Base-by-base conservation (phyloP, 164 flowering plant species). In the Echeveria elegans region DNA sequence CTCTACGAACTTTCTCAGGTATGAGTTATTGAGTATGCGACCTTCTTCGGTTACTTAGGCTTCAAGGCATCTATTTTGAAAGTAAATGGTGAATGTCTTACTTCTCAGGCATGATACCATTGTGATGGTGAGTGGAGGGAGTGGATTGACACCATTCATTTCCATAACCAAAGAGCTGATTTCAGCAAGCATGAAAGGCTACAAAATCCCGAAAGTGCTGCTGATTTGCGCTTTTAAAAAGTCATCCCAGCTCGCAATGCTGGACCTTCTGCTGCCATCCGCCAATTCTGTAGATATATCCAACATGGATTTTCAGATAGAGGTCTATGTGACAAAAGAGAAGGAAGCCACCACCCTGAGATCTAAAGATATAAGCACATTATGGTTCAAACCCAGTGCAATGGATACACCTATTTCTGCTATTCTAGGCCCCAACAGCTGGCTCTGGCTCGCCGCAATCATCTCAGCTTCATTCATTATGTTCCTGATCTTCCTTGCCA, bases 41-140 rank as follows among this genome's bases (percentile, higher is more conserved):
- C n/a, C n/a, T n/a, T n/a, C n/a, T 23, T 40, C 5, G 30, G 15
- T 40, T 64, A 64, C 45, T 40, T 36, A 9, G 11, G 29, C 28
- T 37, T 15, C 43, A 19, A 34, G 64, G 3, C 11, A 61, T 30
- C 64, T 61, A 30, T 41, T 65, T 43, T 65, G 67, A 21, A 24
- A 24, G 32, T 65, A 5, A 65, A 65, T 65, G 34, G 23, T 30
- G 40, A 12, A 16, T 52, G 7, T 14, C 47, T 12, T 12, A 43
- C 18, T 15, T 23, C 72, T 72, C 84, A 93, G 98, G 81, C 84
- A 90, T 66, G 94, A 88, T 56, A 74, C 56, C 6, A 75, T 93
- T 1, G 96, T 90, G 75, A 82, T 90, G 96, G 81, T 92, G 40
- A 77, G 90, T 58, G 96, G 93, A 68, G 96, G 97, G 0, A 87